Conservation (phyloP, 2,329 filamentous ascomycete genomes). For the Xylaria sp. region DNA sequence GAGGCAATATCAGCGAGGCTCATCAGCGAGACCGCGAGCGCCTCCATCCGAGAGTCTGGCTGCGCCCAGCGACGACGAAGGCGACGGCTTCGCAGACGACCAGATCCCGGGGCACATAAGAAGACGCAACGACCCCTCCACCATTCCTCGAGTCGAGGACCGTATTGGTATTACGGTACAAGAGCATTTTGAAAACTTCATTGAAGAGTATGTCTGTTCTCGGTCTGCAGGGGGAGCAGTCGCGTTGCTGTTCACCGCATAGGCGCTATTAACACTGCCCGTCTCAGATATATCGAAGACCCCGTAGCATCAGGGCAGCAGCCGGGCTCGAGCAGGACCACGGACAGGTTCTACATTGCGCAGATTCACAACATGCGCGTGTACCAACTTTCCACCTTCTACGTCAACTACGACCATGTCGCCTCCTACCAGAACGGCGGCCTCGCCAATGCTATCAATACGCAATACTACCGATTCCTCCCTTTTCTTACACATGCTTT, state of each 20-base stretch:
- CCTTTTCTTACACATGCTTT: conserved; percentile 90
- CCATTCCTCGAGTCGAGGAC: conserved; percentile 79
- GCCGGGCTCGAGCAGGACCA: conserved; percentile 73
- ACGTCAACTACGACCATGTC: conserved; percentile 88
- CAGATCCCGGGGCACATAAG: conserved; percentile 65
- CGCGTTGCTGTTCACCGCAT: background rate
- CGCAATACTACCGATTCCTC: conserved; percentile 93
- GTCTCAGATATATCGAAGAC: conserved; percentile 72
- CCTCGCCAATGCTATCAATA: conserved; percentile 85
- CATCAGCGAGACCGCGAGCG: conserved; percentile 65
- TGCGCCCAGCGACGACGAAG: conserved; percentile 71
- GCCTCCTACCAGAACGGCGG: conserved; percentile 80
- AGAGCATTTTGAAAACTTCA: conserved; percentile 80
- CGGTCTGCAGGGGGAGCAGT: background rate
- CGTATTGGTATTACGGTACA: conserved; percentile 79
- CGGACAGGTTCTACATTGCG: conserved; percentile 85
- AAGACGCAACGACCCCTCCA: conserved; percentile 58
- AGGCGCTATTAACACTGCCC: background rate
- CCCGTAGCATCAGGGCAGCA: conserved; percentile 71
- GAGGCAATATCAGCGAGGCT: conserved; percentile 59
- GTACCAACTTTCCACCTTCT: conserved; percentile 83
- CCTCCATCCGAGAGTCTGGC: conserved; percentile 72
- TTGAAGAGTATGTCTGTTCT: conserved; percentile 72
- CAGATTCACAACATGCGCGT: conserved; percentile 82
- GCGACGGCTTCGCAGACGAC: conserved; percentile 72